phyloP scores from a whole-genome alignment of 192 early-diverging fungal genomes.

The Spinellus fusiger region DNA sequence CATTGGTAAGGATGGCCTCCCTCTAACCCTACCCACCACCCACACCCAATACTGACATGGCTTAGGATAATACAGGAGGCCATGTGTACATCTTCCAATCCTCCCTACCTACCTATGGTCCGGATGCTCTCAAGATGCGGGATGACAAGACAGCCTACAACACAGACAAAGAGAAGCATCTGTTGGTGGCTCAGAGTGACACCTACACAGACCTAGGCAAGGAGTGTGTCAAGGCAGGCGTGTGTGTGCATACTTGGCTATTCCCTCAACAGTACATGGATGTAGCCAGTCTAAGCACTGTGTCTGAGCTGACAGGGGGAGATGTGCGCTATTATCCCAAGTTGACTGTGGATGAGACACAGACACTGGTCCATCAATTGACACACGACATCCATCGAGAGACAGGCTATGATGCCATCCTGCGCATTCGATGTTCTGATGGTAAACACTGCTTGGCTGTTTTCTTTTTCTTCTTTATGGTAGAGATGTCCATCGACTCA shows the following conservation, averaged over 20 bases:
- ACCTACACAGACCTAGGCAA: constrained; percentile 84
- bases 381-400: constrained; percentile 62
- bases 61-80: constrained; percentile 69
- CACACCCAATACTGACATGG: not conserved
- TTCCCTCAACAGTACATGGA: constrained; percentile 89
- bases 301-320: constrained; percentile 85
- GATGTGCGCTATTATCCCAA: constrained; percentile 76
- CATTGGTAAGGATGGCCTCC: constrained; percentile 49
- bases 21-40: not conserved
- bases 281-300: constrained; percentile 73
- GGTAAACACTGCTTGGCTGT: constrained; percentile 33
- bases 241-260: constrained; percentile 84
- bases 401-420: constrained; percentile 83
- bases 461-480: constrained; percentile 12
- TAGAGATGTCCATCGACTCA: too few relatives aligned
- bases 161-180: constrained; percentile 86
- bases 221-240: constrained; percentile 73
- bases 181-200: constrained; percentile 81
- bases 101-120: constrained; percentile 78
- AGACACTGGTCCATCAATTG: constrained; percentile 71
- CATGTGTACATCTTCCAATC: constrained; percentile 89
- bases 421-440: constrained; percentile 88
- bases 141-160: constrained; percentile 87
- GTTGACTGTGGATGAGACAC: constrained; percentile 77
- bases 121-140: constrained; percentile 78